Base-by-base conservation (phyloP, 768 basidiomycete species). In the Udeniomyces megalosporus region DNA sequence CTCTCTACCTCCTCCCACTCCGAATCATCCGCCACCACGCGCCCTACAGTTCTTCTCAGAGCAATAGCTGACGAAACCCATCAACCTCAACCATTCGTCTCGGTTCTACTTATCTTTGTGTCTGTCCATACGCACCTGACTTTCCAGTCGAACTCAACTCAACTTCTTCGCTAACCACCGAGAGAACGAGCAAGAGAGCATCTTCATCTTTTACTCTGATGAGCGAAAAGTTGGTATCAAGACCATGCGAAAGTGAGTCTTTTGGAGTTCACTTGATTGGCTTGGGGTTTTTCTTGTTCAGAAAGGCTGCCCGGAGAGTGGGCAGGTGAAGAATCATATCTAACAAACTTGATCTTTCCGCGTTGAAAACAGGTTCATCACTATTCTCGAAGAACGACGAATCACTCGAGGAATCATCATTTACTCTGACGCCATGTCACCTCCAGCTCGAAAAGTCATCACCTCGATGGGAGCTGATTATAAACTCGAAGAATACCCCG, bases 221-320 rank as follows among this genome's bases (percentile, higher is more conserved):
- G 95, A 97, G 74, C 81, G 78, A 73, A 89, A 88, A 69, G 95
- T 97, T 7, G 88, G 91, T 63, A 90, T 97, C 48, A 93, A 95
- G 75, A 89, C 91, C 3, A 96, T 97, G 89, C 79, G 91, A 77
- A 93, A 90, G 93, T 95, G 73, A 59, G 85, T 78, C 28, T 14
- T 34, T 11, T 44, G 20, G 44, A 32, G 12, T 47, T 20, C 4
- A 20, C 28, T 12, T 31, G n/a, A 14, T 8, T 29, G n/a, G n/a
- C 14, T 5, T 2, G 45, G n/a, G 15, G 22, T 14, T 28, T 32
- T 42, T 42, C 38, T 8, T 42, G 38, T 42, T 42, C 14, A 26
- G 1, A 17, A 24, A 4, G 24, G 8, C 17, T 52, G 6, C 50
- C n/a, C n/a, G n/a, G n/a, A n/a, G 47, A 11, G 7, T 17, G 47